Evolutionary conservation across 2,329 filamentous ascomycete species (phyloP), one percentile per base, ranked within the genome.

Genomic region (Fusarium cyanostomum): DNA sequence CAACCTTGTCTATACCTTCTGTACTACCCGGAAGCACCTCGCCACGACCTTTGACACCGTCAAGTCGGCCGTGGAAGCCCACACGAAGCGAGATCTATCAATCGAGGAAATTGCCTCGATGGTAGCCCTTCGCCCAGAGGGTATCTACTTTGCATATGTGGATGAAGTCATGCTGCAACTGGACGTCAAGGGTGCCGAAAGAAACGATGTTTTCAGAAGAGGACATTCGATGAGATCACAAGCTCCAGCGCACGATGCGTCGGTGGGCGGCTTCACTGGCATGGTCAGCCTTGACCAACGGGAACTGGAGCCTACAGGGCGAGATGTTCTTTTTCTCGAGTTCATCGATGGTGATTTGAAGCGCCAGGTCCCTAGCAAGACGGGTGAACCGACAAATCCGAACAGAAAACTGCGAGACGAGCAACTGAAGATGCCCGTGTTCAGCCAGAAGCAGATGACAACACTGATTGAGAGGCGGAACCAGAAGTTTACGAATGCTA

Each of bases 1-100:
- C 58, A 99, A 97, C 69, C 79, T 98, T 2, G 92, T 98, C 1
- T 97, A 92, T 70, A 98, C 95, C 0, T 98, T 99, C 73, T 96
- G 92, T 79, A 95, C 89, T 73, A 94, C 94, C 1, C 88, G 95
- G 41, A 97, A 96, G 73, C 92, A 98, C 70, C 84, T 98, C 26
- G 89, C 92, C 1, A 98, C 95, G 0, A 97, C 94, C 0, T 92
- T 97, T 66, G 91, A 95, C 13, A 97, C 90, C 7, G 91, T 99
- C 42, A 92, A 89, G 68, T 85, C 87, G 8, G 86, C 94, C 0
- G 94, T 98, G 1, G 92, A 97, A 75, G 86, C 86, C 0, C 92
- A 97, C 72, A 93, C 88, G 59, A 89, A 90, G 69, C 84, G 86
- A 21, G 80, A 87, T 15, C 77, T 99, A 37, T 81, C 81, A 1